Evolutionary conservation across 202 grass and related monocot genomes (phyloP).

Genomic region (Musa balbisiana): DNA sequence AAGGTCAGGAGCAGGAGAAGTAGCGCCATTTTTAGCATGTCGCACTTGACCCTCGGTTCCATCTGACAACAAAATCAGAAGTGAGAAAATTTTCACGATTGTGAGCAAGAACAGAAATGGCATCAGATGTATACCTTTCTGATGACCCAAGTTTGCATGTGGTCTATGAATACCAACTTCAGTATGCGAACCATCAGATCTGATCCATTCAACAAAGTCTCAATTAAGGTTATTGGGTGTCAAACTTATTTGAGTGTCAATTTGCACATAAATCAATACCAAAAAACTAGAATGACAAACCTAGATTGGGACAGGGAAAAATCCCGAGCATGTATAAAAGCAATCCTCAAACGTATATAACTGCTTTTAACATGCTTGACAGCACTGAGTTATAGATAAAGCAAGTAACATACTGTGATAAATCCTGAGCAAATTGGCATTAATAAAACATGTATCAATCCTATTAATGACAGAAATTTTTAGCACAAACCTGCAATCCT

Average conservation of each 20-base stretch:
- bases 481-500: slow-evolving; percentile 49
- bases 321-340: neutral
- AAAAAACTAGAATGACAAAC: slow-evolving; percentile 6
- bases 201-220: slow-evolving; percentile 33
- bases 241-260: neutral
- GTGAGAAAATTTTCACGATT: slow-evolving; percentile 2
- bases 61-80: slow-evolving; percentile 23
- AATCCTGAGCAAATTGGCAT: neutral
- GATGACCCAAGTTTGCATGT: slow-evolving; percentile 29
- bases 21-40: slow-evolving; percentile 32
- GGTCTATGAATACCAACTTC: slow-evolving; percentile 41
- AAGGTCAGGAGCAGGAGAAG: slow-evolving; percentile 43
- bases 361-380: neutral
- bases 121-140: slow-evolving; percentile 37
- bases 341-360: neutral
- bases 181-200: slow-evolving; percentile 45
- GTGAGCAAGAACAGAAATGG: slow-evolving; percentile 10
- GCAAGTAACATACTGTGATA: neutral
- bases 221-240: slow-evolving; percentile 7
- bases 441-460: neutral
- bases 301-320: neutral
- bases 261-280: slow-evolving; percentile 8
- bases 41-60: slow-evolving; percentile 11
- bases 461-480: neutral
- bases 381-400: neutral